Base-by-base conservation (phyloP, 2,329 filamentous ascomycete species). In the Colletotrichum costaricense region DNA sequence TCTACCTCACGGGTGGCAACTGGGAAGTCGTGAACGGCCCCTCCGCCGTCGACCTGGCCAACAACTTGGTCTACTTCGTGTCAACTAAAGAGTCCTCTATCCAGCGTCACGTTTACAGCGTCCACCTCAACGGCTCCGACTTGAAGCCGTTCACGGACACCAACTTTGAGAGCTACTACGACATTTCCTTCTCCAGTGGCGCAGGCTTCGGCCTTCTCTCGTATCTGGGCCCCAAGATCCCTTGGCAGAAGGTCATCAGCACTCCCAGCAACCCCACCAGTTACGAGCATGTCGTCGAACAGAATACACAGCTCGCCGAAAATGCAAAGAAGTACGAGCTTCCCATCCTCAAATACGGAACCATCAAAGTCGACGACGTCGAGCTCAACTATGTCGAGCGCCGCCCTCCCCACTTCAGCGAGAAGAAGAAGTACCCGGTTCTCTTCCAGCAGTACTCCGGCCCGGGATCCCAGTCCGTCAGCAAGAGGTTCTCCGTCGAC, bases 371-470 rank as follows among this genome's bases (percentile, higher is more conserved):
- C 19, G 93, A 97, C 75, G 94, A 92, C 38, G 92, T 93, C 77
- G 89, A 92, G 22, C 85, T 91, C 77, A 91, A 91, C 82, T 91
- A 90, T 77, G 85, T 98, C 16, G 97, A 99, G 83, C 93, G 95
- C 35, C 93, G 95, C 0, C 97, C 97, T 6, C 93, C 95, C 1
- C 93, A 98, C 82, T 99, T 98, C 80, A 90, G 95, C 81, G 86
- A 91, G 22, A 92, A 91, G 78, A 95, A 94, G 83, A 92, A 93
- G 80, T 98, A 99, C 78, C 97, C 97, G 0, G 95, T 99, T 1
- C 89, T 99, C 5, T 99, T 99, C 87, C 93, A 94, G 79, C 92
- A 98, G 72, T 99, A 99, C 85, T 96, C 94, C 28, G 97, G 97
- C 0, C 97, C 97, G 0, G 94, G 93, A n/a, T 98, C 95, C 22